These are phyloP conservation scores for Corchorus capsularis DNA, from an alignment of 345 rosid genomes.

Conservation along the genomic window DNA sequence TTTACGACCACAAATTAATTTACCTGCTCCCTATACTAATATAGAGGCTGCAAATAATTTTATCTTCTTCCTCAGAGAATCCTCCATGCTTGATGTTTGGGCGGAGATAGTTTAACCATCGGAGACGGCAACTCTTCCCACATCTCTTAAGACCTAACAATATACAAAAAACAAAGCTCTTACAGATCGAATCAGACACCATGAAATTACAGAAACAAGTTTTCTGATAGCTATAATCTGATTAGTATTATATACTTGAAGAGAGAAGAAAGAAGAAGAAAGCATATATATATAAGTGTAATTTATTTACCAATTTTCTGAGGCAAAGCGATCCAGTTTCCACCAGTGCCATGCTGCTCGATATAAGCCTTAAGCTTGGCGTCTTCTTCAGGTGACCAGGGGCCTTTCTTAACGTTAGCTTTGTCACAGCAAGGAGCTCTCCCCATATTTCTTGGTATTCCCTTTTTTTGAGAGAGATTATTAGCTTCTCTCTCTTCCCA, in stretches of 20 bases:
- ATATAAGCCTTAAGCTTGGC: slow-evolving; percentile 68
- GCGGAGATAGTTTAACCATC: slow-evolving; percentile 72
- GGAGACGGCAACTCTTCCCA: slow-evolving; percentile 70
- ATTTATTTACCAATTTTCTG: slow-evolving; percentile 61
- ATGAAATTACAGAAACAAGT: not conserved
- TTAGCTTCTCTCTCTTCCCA: slow-evolving; percentile 22
- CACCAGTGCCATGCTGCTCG: slow-evolving; percentile 67
- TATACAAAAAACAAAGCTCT: not conserved
- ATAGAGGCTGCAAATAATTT: slow-evolving; percentile 54
- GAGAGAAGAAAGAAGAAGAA: slow-evolving; percentile 4
- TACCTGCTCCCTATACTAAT: slow-evolving; percentile 71
- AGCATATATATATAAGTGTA: no score
- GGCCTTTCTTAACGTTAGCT: slow-evolving; percentile 82
- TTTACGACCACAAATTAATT: not conserved
- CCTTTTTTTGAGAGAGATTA: slow-evolving; percentile 6
- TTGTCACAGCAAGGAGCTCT: slow-evolving; percentile 95
- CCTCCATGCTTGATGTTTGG: slow-evolving; percentile 70
- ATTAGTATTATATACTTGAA: not conserved
- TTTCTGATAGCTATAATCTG: not conserved
- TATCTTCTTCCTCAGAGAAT: slow-evolving; percentile 69
- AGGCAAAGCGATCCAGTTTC: slow-evolving; percentile 87
- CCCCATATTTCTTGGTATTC: slow-evolving; percentile 69
- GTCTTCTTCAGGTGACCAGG: slow-evolving; percentile 94
- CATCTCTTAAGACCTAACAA: slow-evolving; percentile 64
- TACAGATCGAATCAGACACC: not conserved